Base-by-base conservation (phyloP, 306 rosid species). In the Dryas alaskensis region DNA sequence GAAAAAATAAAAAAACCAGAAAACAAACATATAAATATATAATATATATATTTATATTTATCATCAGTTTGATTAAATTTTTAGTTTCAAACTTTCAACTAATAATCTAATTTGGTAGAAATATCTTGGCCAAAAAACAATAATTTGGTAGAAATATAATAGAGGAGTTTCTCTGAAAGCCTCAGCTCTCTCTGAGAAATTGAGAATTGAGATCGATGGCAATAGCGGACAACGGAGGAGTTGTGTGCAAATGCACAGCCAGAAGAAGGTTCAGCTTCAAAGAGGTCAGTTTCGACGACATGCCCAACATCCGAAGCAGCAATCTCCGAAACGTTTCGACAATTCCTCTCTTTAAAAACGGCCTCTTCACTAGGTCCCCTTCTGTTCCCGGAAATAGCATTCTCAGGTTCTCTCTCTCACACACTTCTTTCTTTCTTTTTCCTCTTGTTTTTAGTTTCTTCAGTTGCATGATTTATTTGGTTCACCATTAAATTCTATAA, bases 371-470 rank as follows among this genome's bases (percentile, higher is more conserved):
- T 54, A 46, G 76, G 25, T 48, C 73, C 48, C 69, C 69, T 47
- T 69, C 78, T 12, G 31, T 44, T 4, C 44, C 79, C 6, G 62
- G 69, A 47, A 69, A 49, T 45, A 54, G 54, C 61, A 69, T 81
- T 73, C 73, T 81, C 82, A 73, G 85, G 85, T 81, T 14, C 10
- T 31, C 7, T 17, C 60, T 14, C 70, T 13, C 17, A 14, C 47
- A 39, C 37, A 31, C 2, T 31, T 31, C 37, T 31, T 1, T 31
- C 37, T 31, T 31, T 31, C 37, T 37, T 12, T 39, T 19, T 14
- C 19, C 13, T 54, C 4, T 51, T 1, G 3, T 37, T 12, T 51
- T 10, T 19, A 2, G 49, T 76, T 50, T 52, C 4, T 42, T 7
- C 16, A 4, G 51, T 46, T 47, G 65, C 49, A 10, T 8, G 37